Evolutionary conservation across 805 yeast species (phyloP), one percentile per base, ranked within the genome.

Genomic region (Metschnikowia henanensis): DNA sequence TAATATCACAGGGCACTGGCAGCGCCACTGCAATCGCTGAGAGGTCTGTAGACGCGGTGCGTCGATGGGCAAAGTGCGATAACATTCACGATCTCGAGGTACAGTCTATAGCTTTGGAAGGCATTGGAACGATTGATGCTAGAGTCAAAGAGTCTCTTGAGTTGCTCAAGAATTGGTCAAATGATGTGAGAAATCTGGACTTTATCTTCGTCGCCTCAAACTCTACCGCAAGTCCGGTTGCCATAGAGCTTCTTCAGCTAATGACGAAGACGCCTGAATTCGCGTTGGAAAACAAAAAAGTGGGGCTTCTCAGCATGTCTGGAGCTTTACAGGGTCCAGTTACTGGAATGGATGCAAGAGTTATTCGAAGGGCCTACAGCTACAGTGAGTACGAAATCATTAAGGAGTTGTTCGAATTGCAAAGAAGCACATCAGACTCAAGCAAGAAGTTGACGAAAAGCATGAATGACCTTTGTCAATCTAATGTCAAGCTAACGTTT

Each of bases 51-150:
- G 52, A 50, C 23, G 63, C 67, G 3, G 50, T 69, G 2, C 52
- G 56, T 17, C 37, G 45, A n/a, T 69, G 73, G 73, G 35, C 51
- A 8, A 42, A 51, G 5, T 35, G 48, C 5, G 47, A 51, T 8
- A 39, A 35, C 3, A 13, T 34, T 5, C 19, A 29, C 9, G 20
- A 43, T 35, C 23, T 43, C 21, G 62, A 61, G 12, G 61, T 70
- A 9, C 61, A 64, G 31, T 60, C 71, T 0, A 68, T 71, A 28
- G 66, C 73, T 5, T 53, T 71, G 8, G 76, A 71, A 38, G 75
- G 76, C 1, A 63, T 62, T 39, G 75, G 75, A 5, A 58, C 55
- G 21, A 58, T 66, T 15, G 49, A 51, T 6, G 62, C 62, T 10
- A 45, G 74, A 32, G 65, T 59, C 5, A 53, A 56, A 7, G 50